These are phyloP conservation scores for Boletus pseudopeckii DNA, from an alignment of 768 basidiomycete genomes.

Conservation along the genomic window DNA sequence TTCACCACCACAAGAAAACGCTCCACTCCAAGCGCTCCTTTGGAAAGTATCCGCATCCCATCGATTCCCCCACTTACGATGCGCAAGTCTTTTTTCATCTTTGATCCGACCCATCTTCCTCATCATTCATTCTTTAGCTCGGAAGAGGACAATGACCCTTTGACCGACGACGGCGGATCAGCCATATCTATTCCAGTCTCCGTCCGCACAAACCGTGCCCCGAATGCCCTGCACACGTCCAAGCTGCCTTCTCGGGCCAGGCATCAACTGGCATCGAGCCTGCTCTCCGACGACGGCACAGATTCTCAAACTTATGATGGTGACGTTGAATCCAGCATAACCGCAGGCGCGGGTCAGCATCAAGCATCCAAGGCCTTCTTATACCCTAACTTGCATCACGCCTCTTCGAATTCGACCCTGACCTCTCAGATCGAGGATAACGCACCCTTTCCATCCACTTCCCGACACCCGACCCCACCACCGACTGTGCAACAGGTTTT, in stretches of 20 bases:
- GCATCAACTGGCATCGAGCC: slow-evolving; percentile 53
- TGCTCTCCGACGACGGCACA: slow-evolving; percentile 67
- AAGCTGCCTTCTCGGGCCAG: slow-evolving; percentile 30
- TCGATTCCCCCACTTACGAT: slow-evolving; percentile 76
- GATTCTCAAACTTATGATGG: slow-evolving; percentile 91
- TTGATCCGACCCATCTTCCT: slow-evolving; percentile 4
- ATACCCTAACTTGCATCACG: slow-evolving; percentile 34
- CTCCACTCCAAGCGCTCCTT: slow-evolving; percentile 57
- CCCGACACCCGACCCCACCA: slow-evolving; percentile 19
- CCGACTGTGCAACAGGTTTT: slow-evolving; percentile 33
- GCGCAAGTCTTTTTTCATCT: slow-evolving; percentile 41
- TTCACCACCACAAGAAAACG: slow-evolving; percentile 34
- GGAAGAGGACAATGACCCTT: slow-evolving; percentile 85
- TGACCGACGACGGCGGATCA: slow-evolving; percentile 71
- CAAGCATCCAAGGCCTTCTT: slow-evolving; percentile 27
- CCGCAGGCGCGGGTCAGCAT: slow-evolving; percentile 47
- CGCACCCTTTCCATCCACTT: slow-evolving; percentile 16
- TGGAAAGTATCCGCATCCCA: slow-evolving; percentile 58
- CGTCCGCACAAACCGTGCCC: slow-evolving; percentile 23
- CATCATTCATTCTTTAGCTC: slow-evolving; percentile 45
- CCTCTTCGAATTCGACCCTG: slow-evolving; percentile 54
- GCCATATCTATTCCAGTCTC: slow-evolving; percentile 43
- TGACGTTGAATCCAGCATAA: slow-evolving; percentile 78
- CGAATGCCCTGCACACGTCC: slow-evolving; percentile 23
- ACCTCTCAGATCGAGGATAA: slow-evolving; percentile 38